Percentiles rank a stretch among this genome's conserved stretches.
phyloP scores from a whole-genome alignment of 495 filamentous ascomycete species.

The Thozetella sp. region DNA sequence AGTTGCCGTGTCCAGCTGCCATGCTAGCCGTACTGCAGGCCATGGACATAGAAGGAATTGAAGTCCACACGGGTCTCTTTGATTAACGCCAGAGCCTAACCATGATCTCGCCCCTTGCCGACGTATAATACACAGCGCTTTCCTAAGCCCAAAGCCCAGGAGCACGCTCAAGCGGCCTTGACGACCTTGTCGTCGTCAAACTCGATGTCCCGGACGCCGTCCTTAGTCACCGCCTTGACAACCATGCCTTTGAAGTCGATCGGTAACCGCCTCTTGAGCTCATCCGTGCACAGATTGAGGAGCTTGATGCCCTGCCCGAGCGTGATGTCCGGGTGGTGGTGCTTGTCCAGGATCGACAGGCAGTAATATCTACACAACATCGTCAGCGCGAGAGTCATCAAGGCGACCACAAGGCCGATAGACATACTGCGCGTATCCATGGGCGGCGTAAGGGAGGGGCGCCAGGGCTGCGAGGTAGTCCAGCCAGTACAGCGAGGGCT shows the following conservation, averaged over 20 bases:
- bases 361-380: constrained; percentile 71
- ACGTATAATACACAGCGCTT: constrained; percentile 28
- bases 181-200: constrained; percentile 79
- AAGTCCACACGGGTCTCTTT: neutral
- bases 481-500: constrained; percentile 93
- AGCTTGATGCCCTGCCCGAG: constrained; percentile 89
- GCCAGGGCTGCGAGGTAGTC: constrained; percentile 93
- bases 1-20: no score
- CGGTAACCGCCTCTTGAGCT: constrained; percentile 92
- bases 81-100: constrained; percentile 1
- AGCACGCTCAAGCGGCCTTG: constrained; percentile 54
- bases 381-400: constrained; percentile 6
- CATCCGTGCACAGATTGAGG: constrained; percentile 90
- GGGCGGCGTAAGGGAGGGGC: constrained; percentile 89
- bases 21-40: no score
- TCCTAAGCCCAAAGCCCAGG: constrained; percentile 10
- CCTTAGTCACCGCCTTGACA: constrained; percentile 92
- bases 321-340: constrained; percentile 91
- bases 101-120: constrained; percentile 5
- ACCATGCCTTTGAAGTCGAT: constrained; percentile 96
- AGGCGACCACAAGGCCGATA: constrained; percentile 1
- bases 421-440: constrained; percentile 95
- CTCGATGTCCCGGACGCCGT: constrained; percentile 79
- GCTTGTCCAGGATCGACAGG: constrained; percentile 94
- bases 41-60: neutral